phyloP scores from a whole-genome alignment of 345 rosid species.

The Balakata baccata region DNA sequence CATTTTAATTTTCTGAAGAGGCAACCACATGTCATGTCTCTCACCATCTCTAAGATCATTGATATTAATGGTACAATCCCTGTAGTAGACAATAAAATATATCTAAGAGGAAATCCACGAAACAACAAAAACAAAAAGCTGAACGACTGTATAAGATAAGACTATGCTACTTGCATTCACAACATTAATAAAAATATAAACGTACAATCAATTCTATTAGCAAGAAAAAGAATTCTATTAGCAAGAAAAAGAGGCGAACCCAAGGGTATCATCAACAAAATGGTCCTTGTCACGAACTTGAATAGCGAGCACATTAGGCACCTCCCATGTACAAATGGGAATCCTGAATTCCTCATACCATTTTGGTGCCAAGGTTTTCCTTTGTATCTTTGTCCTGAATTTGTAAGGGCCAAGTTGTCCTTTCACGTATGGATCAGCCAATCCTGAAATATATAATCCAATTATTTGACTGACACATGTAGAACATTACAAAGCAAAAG shows the following conservation, averaged over 20 bases:
- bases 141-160: not conserved
- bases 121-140: not conserved
- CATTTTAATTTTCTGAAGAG: conserved; percentile 68
- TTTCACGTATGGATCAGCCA: conserved; percentile 93
- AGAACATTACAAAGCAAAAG: conserved; percentile 3
- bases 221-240: conserved; percentile 6
- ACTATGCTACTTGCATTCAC: not conserved
- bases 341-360: conserved; percentile 88
- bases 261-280: conserved; percentile 72
- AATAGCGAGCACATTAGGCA: conserved; percentile 53
- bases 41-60: conserved; percentile 62
- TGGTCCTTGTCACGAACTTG: conserved; percentile 88
- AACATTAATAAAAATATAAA: not conserved
- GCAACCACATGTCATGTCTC: conserved; percentile 85
- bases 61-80: conserved; percentile 59
- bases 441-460: conserved; percentile 51
- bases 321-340: conserved; percentile 77
- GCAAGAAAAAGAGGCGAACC: conserved; percentile 49
- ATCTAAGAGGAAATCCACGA: not conserved
- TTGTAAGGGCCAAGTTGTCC: conserved; percentile 79
- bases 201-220: not conserved
- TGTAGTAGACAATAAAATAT: conserved; percentile 27
- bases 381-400: conserved; percentile 60
- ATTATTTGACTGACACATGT: not conserved
- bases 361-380: conserved; percentile 76